phyloP scores from a whole-genome alignment of 495 filamentous ascomycete species.

The Neurospora sp. region DNA sequence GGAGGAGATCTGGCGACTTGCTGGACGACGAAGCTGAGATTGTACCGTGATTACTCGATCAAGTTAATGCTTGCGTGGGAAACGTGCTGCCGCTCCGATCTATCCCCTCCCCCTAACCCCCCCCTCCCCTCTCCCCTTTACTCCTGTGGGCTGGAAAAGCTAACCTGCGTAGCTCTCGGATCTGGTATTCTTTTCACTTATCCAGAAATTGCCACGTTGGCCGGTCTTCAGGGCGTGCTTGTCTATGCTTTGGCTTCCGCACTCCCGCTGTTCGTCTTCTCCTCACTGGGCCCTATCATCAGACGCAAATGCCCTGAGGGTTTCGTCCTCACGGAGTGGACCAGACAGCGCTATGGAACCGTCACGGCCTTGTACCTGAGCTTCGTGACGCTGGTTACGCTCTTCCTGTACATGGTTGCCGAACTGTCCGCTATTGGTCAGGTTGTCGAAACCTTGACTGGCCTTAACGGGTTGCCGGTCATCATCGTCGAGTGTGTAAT shows the following conservation, averaged over 20 bases:
- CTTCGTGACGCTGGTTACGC: constrained; percentile 60
- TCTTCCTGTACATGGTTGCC: constrained; percentile 75
- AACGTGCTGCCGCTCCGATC: constrained; percentile 74
- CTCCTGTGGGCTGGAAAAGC: constrained; percentile 8
- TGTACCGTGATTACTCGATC: constrained; percentile 86
- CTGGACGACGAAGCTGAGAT: constrained; percentile 65
- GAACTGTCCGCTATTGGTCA: constrained; percentile 66
- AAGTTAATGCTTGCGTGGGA: constrained; percentile 94
- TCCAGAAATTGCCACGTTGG: constrained; percentile 68
- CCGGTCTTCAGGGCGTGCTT: constrained; percentile 62
- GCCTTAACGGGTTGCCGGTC: constrained; percentile 59
- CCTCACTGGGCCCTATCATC: constrained; percentile 59
- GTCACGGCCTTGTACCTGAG: constrained; percentile 57
- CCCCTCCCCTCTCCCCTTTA: constrained; percentile 14
- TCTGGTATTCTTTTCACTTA: constrained; percentile 71
- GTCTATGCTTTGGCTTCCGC: constrained; percentile 61
- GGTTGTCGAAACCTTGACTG: constrained; percentile 60
- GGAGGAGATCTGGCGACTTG: constrained; percentile 22
- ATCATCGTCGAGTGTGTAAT: constrained; percentile 62
- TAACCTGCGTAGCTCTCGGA: constrained; percentile 51
- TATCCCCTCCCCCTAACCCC: constrained; percentile 15
- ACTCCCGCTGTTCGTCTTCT: constrained; percentile 58
- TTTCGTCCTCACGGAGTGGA: constrained; percentile 74
- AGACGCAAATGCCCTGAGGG: constrained; percentile 63
- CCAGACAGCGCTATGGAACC: constrained; percentile 57